Percentiles rank a stretch among this genome's conserved stretches.
Evolutionary conservation across 164 flowering plant genomes (phyloP).

Genomic region (Magnolia changhungtana): DNA sequence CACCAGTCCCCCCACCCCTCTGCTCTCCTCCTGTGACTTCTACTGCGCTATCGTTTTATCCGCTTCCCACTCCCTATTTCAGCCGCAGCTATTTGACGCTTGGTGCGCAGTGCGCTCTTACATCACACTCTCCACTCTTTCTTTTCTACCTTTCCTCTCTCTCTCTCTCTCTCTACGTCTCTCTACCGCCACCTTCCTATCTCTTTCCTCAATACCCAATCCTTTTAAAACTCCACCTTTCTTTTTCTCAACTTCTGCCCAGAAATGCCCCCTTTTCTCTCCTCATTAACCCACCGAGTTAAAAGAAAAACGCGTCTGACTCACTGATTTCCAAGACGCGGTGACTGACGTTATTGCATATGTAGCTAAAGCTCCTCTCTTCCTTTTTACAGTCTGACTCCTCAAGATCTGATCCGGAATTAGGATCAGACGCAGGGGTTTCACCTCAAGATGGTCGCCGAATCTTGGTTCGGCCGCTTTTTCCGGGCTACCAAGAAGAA

Average conservation of each 20-base stretch:
- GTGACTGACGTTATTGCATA: neutral
- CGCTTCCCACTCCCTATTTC: neutral
- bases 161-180: neutral
- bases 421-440: constrained; percentile 5
- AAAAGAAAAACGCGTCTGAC: neutral
- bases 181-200: neutral
- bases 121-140: no score
- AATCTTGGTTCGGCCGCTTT: constrained; percentile 61
- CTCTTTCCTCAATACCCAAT: neutral
- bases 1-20: no score
- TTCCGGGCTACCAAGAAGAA: constrained; percentile 28
- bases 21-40: neutral
- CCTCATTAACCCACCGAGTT: no score
- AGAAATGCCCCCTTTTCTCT: neutral
- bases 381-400: neutral
- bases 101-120: no score
- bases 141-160: neutral
- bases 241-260: neutral
- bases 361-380: neutral
- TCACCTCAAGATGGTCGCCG: constrained; percentile 47
- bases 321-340: neutral
- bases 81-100: neutral
- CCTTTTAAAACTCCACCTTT: neutral
- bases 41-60: neutral
- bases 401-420: neutral